Base-by-base conservation (phyloP, 352 stramenopile species). In the Globisporangium paroecandrum region DNA sequence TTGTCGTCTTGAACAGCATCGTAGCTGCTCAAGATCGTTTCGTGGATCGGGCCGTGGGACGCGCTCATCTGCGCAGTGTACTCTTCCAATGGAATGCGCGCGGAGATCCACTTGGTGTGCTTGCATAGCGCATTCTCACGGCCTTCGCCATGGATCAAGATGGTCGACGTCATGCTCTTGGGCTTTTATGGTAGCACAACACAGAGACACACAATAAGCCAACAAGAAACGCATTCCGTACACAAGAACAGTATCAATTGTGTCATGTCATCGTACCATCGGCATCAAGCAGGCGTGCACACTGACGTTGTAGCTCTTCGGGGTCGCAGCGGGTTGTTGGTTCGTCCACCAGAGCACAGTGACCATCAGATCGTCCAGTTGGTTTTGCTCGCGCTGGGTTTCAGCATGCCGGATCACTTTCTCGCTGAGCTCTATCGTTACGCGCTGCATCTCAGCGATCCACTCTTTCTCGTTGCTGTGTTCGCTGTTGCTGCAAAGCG, bases 71-170 rank as follows among this genome's bases (percentile, higher is more conserved):
- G 43, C 1, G 38, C 38, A 25, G 68, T 76, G 51, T 80, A 58
- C 32, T 65, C 58, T 65, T 93, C 85, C 57, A 93, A 71, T 0
- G 75, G 70, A 2, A 73, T 41, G 20, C 87, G 83, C 24, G 90
- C 76, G 0, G 69, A 15, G 34, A 95, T 90, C 87, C 85, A 95
- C 34, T 81, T 69, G 10, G 86, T 78, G 74, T 95, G 80, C 68
- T 95, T 95, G 60, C 80, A 89, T 34, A 56, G 27, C 8, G 85
- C 71, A 20, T 91, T 81, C 4, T 61, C 3, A 1, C 87, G 75
- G 0, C 69, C 65, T n/a, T 69, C 46, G 25, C 87, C 87, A 56
- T 83, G 66, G 24, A 95, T 68, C 38, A 95, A 29, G 22, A 89
- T 74, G 1, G 74, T 86, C 4, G 75, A 82, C 8, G 70, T 64